Base-by-base conservation (phyloP, 208 protist genomes). In the Leishmania martiniquensis region DNA sequence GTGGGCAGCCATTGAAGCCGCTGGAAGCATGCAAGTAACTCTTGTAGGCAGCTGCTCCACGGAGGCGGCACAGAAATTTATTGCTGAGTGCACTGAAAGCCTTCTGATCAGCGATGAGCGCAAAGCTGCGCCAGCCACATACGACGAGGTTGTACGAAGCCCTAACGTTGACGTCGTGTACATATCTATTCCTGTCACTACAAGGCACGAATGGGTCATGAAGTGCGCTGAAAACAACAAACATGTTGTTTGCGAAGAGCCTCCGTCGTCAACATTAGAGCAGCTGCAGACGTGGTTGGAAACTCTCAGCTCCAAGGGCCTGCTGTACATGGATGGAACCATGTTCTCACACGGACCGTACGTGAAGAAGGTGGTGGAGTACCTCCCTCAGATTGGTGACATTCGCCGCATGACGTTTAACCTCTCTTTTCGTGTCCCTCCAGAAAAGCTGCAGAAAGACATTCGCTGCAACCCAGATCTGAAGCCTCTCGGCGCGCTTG, bases 261-360 rank as follows among this genome's bases (percentile, higher is more conserved):
- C 90, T 0, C 54, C 76, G 2, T 74, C 86, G 10, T n/a, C 69
- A 2, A 68, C 71, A 17, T 60, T 79, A 73, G 72, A 82, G 73
- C 69, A 90, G 80, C 82, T 94, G 55, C 85, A 81, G 49, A 66
- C 74, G 39, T 94, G 90, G 85, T 62, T 94, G 2, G 85, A 91
- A 60, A 72, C 80, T 29, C 66, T 92, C 25, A 60, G 79, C 66
- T 44, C 81, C 20, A 82, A 81, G 42, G 78, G 85, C 20, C 78
- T 94, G 15, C 73, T 94, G 1, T 92, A 91, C 83, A 89, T 94
- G 85, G 90, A 94, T 67, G 87, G 88, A 66, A 91, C 87, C 2
- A 89, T 92, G 85, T 80, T 92, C 69, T 89, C 85, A 1, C 86
- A 94, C 76, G 76, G 87, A 22, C 65, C 70, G 37, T 84, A 83